Evolutionary conservation across 805 yeast species (phyloP).

Genomic region (Cyberlindnera maclurae): DNA sequence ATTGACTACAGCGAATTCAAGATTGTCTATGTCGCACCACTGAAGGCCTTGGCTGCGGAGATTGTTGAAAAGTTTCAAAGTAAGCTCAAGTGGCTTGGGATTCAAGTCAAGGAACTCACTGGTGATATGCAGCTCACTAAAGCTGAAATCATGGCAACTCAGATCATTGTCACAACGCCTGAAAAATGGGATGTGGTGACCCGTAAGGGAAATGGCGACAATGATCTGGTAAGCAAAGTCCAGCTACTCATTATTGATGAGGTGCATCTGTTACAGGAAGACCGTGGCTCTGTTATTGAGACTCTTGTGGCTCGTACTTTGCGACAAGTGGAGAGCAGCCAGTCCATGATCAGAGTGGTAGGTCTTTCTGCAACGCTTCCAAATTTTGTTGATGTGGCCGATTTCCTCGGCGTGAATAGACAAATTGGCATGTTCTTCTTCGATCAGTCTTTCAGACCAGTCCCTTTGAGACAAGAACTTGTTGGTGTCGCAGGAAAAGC

Average conservation of each 20-base stretch:
- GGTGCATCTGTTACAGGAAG: constrained; percentile 94
- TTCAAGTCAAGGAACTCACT: constrained; percentile 80
- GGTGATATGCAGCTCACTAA: constrained; percentile 93
- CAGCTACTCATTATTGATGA: constrained; percentile 88
- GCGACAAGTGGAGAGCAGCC: constrained; percentile 91
- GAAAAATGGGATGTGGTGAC: constrained; percentile 98
- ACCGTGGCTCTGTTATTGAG: constrained; percentile 95
- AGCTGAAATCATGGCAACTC: constrained; percentile 74
- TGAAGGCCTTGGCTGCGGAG: constrained; percentile 94
- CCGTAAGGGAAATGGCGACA: constrained; percentile 84
- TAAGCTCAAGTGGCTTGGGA: constrained; percentile 77
- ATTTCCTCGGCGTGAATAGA: constrained; percentile 85
- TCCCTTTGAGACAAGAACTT: constrained; percentile 83
- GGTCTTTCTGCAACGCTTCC: constrained; percentile 95
- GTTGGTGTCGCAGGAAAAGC: constrained; percentile 84
- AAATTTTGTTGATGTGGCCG: constrained; percentile 88
- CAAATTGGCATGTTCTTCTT: constrained; percentile 90
- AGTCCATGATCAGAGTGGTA: constrained; percentile 86
- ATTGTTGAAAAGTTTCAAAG: constrained; percentile 83
- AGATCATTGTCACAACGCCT: constrained; percentile 88
- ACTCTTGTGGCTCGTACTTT: constrained; percentile 91
- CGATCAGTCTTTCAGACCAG: constrained; percentile 89
- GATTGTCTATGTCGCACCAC: constrained; percentile 86
- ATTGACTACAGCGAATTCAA: constrained; percentile 82
- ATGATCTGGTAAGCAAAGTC: constrained; percentile 76